A percentile compares a stretch with the other conserved stretches of the same genome.
These are phyloP conservation scores for Collybia sp. DNA, from an alignment of 768 basidiomycete species.

Conservation along the genomic window DNA sequence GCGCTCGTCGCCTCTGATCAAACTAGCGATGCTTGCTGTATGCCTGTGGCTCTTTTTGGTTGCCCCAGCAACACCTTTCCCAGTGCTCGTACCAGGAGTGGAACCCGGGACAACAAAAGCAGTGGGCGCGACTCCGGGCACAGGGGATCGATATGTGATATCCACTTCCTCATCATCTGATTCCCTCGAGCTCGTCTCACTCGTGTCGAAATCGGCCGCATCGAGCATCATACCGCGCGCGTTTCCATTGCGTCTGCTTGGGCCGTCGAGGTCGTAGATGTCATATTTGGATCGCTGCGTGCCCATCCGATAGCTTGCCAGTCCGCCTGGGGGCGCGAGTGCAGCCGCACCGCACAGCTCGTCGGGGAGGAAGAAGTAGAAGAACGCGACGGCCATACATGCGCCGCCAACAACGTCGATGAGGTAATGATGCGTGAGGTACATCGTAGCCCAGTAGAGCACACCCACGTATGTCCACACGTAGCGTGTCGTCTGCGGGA, in stretches of 20 bases:
- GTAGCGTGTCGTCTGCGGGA: conserved; percentile 63
- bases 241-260: conserved; percentile 25
- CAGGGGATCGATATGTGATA: conserved; percentile 68
- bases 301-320: conserved; percentile 9
- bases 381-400: conserved; percentile 81
- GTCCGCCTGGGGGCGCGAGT: conserved; percentile 39
- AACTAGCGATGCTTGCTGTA: conserved; percentile 80
- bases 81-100: conserved; percentile 10
- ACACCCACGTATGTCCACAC: conserved; percentile 82
- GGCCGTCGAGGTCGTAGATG: conserved; percentile 71
- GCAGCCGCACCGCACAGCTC: conserved; percentile 59
- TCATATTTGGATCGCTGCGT: conserved; percentile 61
- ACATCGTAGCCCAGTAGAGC: conserved; percentile 99
- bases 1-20: conserved; percentile 73
- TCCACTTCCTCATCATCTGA: conserved; percentile 68
- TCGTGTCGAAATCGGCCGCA: conserved; percentile 50
- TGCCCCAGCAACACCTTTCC: conserved; percentile 15
- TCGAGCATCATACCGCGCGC: conserved; percentile 29
- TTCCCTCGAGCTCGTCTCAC: conserved; percentile 29
- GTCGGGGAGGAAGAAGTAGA: conserved; percentile 86
- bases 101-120: conserved; percentile 21
- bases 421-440: conserved; percentile 96
- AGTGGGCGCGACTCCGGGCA: conserved; percentile 30
- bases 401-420: conserved; percentile 96
- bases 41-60: conserved; percentile 55